phyloP scores from a whole-genome alignment of 2,329 filamentous ascomycete species.

The Phaeosphaeria sp. region DNA sequence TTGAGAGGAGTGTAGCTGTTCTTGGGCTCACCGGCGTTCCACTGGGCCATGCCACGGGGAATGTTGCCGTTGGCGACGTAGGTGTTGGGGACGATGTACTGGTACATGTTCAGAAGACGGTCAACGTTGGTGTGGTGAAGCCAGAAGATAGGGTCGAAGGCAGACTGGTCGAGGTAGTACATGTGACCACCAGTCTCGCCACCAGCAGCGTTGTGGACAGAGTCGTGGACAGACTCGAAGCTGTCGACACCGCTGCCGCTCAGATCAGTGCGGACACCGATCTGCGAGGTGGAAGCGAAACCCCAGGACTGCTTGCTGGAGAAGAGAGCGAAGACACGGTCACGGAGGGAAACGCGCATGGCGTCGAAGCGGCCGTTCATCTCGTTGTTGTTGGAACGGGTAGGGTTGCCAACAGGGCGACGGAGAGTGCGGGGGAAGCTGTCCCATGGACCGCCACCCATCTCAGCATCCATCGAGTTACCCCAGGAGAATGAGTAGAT shows the following conservation, averaged over 20 bases:
- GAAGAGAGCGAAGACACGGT: slow-evolving; percentile 47
- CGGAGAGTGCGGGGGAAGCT: slow-evolving; percentile 41
- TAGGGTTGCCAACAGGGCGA: slow-evolving; percentile 40
- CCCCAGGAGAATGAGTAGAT: slow-evolving; percentile 55
- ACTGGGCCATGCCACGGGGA: slow-evolving; percentile 41
- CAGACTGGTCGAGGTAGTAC: slow-evolving; percentile 74
- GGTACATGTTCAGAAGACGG: slow-evolving; percentile 75
- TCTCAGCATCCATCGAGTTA: slow-evolving; percentile 62
- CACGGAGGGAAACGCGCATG: slow-evolving; percentile 41
- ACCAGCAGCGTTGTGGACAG: slow-evolving; percentile 43
- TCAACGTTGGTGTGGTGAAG: slow-evolving; percentile 50
- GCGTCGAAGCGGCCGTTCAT: slow-evolving; percentile 37
- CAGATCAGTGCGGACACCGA: slow-evolving; percentile 39
- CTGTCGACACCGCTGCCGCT: slow-evolving; percentile 42
- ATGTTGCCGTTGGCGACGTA: slow-evolving; percentile 63
- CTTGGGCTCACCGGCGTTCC: slow-evolving; percentile 55
- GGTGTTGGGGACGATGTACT: slow-evolving; percentile 72
- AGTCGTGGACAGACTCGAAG: slow-evolving; percentile 47
- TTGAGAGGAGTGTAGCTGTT: slow-evolving; percentile 59
- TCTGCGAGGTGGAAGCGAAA: slow-evolving; percentile 35
- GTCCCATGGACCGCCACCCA: slow-evolving; percentile 48
- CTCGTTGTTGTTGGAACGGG: slow-evolving; percentile 48
- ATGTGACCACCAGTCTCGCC: slow-evolving; percentile 69
- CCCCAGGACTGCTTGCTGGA: slow-evolving; percentile 41
- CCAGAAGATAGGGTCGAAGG: slow-evolving; percentile 74